A percentile compares a stretch with the other conserved stretches of the same genome.
Evolutionary conservation across 2,329 filamentous ascomycete genomes (phyloP).

Genomic region (Ophiostoma sp.): DNA sequence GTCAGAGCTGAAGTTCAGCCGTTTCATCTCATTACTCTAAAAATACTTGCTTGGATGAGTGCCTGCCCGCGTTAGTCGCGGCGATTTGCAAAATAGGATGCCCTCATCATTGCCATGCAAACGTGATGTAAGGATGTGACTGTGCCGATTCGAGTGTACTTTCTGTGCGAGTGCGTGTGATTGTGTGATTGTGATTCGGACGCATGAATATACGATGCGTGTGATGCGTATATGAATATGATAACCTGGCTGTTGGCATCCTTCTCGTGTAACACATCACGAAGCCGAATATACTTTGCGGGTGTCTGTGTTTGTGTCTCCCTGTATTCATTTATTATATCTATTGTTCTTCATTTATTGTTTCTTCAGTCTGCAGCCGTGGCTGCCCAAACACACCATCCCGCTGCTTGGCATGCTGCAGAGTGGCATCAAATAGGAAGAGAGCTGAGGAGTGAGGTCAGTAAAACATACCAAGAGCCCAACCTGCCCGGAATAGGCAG

Average conservation of each 20-base stretch:
- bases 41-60: not conserved
- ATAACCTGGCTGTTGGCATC: conserved; percentile 8
- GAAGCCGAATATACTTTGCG: not conserved
- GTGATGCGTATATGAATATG: not conserved
- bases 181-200: not conserved
- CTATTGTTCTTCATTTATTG: not conserved
- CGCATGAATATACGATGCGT: not conserved
- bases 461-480: not conserved
- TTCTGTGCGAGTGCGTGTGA: not conserved
- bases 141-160: not conserved
- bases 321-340: not conserved
- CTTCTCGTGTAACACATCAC: conserved; percentile 1
- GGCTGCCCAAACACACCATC: conserved; percentile 11
- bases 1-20: conserved; percentile 2
- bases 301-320: not conserved
- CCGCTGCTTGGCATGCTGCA: not conserved
- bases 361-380: not conserved
- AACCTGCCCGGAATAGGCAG: conserved; percentile 4
- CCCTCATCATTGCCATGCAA: not conserved
- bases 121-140: not conserved
- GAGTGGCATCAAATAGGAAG: not conserved
- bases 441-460: not conserved
- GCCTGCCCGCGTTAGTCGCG: conserved; percentile 2
- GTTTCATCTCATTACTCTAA: not conserved
- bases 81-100: not conserved